Base-by-base conservation (phyloP, 495 filamentous ascomycete species). In the Hypoxylon cercidicola region DNA sequence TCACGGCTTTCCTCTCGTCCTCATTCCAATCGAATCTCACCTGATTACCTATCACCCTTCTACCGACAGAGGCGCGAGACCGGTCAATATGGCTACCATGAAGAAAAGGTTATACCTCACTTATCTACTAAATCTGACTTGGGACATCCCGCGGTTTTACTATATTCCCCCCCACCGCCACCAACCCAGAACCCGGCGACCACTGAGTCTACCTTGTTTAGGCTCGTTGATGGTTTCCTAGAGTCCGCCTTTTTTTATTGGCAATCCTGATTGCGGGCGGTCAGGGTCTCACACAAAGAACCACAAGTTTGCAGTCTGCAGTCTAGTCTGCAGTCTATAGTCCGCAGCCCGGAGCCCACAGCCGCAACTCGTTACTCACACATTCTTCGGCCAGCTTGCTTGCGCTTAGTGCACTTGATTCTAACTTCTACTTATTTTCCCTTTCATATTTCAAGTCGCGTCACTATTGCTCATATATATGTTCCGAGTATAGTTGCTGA, bases 31-130 rank as follows among this genome's bases (percentile, higher is more conserved):
- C 39, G 25, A 21, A n/a, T 59, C 32, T 46, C 16, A 57, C 19
- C 52, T 23, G 62, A 54, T 64, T 48, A 55, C 70, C 75, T 65
- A 61, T 73, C 63, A 39, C 25, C 21, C 45, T 21, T 45, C 56
- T 43, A 18, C 41, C 57, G 56, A 44, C 45, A 66, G 41, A 61
- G 55, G 45, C 50, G 48, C 58, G 57, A 61, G 55, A 55, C 47
- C 48, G 58, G 52, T 49, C 54, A 66, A 30, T 23, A 71, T 72
- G 71, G 64, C 64, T 44, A 69, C 55, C 37, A 71, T 71, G 59
- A 73, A 71, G 47, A 73, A 73, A 71, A 73, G 71, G 71, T 73
- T 66, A 60, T 51, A 62, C 43, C 63, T 16, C 57, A 35, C 60
- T 48, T 47, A 62, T 56, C 39, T 60, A 64, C 62, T 62, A 60